phyloP scores from a whole-genome alignment of 2,329 filamentous ascomycete genomes.

The Amylocarpus encephaloides region DNA sequence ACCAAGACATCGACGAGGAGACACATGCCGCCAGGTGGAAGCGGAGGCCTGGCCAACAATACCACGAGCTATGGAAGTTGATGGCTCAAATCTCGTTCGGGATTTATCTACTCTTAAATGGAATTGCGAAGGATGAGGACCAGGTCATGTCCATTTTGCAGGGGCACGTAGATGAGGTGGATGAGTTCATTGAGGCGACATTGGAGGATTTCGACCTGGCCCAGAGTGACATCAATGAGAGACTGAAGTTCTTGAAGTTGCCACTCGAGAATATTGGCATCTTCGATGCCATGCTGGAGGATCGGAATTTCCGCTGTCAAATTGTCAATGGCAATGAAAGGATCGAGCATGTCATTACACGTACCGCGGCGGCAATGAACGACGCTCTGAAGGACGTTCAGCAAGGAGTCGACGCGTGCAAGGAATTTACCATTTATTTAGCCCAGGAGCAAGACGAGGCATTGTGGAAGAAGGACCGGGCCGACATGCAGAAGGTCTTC shows the following conservation, averaged over 20 bases:
- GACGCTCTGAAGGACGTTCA: constrained; percentile 73
- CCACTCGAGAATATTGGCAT: constrained; percentile 76
- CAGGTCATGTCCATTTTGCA: constrained; percentile 88
- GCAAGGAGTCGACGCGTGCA: constrained; percentile 69
- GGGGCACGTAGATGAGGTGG: constrained; percentile 87
- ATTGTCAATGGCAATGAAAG: constrained; percentile 83
- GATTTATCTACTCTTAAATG: constrained; percentile 77
- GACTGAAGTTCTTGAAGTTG: constrained; percentile 72
- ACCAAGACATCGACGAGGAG: constrained; percentile 60
- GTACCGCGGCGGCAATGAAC: constrained; percentile 69
- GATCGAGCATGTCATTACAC: constrained; percentile 81
- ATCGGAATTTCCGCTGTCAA: constrained; percentile 72
- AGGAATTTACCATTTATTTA: constrained; percentile 72
- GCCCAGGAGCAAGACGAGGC: constrained; percentile 55
- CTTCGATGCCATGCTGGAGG: constrained; percentile 83
- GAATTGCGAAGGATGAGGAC: constrained; percentile 79
- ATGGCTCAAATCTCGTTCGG: constrained; percentile 91
- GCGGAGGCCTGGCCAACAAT: constrained; percentile 65
- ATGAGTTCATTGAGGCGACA: constrained; percentile 80
- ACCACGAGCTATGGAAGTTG: constrained; percentile 85
- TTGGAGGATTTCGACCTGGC: constrained; percentile 80
- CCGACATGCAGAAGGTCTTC: constrained; percentile 64
- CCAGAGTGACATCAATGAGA: constrained; percentile 69
- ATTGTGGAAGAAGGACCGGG: constrained; percentile 54
- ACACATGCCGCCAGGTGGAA: constrained; percentile 72